phyloP scores from a whole-genome alignment of 2,329 filamentous ascomycete species.

The Cladobotryum protrusum region DNA sequence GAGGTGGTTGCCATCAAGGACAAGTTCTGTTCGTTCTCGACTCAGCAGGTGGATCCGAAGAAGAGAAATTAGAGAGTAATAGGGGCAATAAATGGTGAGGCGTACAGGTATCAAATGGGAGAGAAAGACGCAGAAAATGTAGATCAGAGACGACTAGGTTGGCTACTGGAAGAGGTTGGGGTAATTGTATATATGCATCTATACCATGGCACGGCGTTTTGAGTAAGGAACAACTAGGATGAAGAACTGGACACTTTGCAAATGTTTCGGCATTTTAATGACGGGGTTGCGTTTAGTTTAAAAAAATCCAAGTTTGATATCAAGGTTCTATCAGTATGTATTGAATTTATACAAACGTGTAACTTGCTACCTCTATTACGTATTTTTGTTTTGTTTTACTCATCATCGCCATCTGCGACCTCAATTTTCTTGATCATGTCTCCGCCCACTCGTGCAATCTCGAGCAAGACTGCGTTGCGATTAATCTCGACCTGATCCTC shows the following conservation, averaged over 20 bases:
- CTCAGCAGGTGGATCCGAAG: constrained; percentile 51
- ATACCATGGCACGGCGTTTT: constrained; percentile 35
- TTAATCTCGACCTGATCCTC: constrained; percentile 56
- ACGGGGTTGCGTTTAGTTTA: background rate
- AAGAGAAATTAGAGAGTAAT: constrained; percentile 20
- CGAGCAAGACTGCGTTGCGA: constrained; percentile 58
- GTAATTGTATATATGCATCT: constrained; percentile 27
- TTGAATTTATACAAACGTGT: background rate
- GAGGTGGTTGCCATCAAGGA: constrained; percentile 97
- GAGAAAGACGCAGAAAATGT: background rate
- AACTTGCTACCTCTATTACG: constrained; percentile 4
- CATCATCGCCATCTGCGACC: constrained; percentile 20
- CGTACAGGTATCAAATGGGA: constrained; percentile 10
- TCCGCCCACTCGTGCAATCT: constrained; percentile 64
- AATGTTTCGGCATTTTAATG: constrained; percentile 5
- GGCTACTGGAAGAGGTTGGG: constrained; percentile 14
- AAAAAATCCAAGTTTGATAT: background rate
- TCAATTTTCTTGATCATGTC: constrained; percentile 65
- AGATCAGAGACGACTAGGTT: constrained; percentile 4
- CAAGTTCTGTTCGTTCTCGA: constrained; percentile 82
- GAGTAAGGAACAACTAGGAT: constrained; percentile 12
- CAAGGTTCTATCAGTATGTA: no score
- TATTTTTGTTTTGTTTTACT: no score
- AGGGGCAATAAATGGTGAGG: constrained; percentile 1
- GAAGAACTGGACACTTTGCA: constrained; percentile 5